Conservation (phyloP, 31 red algal species). For the Odonthalia washingtoniensis region DNA sequence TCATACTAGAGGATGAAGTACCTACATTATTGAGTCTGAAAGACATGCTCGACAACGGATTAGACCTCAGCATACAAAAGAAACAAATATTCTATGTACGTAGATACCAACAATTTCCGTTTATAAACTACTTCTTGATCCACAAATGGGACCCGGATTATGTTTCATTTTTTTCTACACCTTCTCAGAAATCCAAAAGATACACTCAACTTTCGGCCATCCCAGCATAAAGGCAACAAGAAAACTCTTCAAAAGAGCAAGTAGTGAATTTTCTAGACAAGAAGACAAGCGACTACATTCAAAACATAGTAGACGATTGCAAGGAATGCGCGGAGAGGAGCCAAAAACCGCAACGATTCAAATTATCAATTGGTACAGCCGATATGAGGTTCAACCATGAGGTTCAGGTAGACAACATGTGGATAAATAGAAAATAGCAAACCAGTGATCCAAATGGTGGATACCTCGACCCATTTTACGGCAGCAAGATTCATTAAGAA, state of each 20-base stretch:
- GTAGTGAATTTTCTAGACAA: not conserved
- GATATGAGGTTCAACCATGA: slow-evolving; percentile 32
- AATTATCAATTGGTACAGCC: slow-evolving; percentile 28
- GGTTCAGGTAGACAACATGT: slow-evolving; percentile 48
- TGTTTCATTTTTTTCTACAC: slow-evolving; percentile 10
- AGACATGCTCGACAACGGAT: too few relatives aligned
- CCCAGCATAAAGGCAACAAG: not conserved
- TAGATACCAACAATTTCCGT: too few relatives aligned
- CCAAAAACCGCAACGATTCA: slow-evolving; percentile 29
- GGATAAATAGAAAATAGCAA: not conserved
- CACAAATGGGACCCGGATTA: too few relatives aligned
- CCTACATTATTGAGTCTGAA: too few relatives aligned
- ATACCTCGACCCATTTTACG: slow-evolving; percentile 34
- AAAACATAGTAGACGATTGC: slow-evolving; percentile 15
- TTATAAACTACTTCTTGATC: too few relatives aligned
- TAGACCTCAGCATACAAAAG: too few relatives aligned
- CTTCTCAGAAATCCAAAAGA: not conserved
- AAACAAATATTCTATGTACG: too few relatives aligned
- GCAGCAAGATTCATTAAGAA: slow-evolving; percentile 4
- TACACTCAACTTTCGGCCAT: slow-evolving; percentile 4
- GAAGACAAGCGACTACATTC: not conserved
- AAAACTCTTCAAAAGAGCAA: slow-evolving; percentile 1
- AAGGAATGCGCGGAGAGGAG: not conserved
- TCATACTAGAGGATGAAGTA: too few relatives aligned
- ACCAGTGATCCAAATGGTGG: slow-evolving; percentile 30